phyloP scores from a whole-genome alignment of 83 land plant genomes.

The Diphasiastrum complanatum region DNA sequence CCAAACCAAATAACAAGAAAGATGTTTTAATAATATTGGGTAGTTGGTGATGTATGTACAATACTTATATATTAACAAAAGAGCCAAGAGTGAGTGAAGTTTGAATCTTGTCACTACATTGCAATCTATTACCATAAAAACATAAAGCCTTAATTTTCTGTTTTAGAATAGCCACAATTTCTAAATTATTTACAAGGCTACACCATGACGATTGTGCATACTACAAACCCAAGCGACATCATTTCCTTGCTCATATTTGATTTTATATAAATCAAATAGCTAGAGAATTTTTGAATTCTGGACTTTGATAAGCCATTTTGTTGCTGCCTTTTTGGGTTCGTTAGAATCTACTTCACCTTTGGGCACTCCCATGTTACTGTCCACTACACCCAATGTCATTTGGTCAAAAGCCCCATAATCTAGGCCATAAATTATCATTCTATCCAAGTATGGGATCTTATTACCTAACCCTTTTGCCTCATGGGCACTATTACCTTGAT shows the following conservation, averaged over 20 bases:
- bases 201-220: conserved; percentile 33
- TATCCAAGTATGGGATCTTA: conserved; percentile 53
- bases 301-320: conserved; percentile 44
- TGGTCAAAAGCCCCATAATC: too few species aligned
- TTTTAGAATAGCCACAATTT: too few species aligned
- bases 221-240: conserved; percentile 58
- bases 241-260: conserved; percentile 51
- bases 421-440: conserved; percentile 41
- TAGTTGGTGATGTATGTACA: too few species aligned
- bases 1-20: too few species aligned
- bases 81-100: too few species aligned
- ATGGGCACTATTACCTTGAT: conserved; percentile 62
- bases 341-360: too few species aligned
- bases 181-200: too few species aligned
- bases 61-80: too few species aligned
- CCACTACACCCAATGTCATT: conserved; percentile 25
- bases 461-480: conserved; percentile 55
- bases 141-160: too few species aligned
- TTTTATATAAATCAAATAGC: conserved; percentile 56
- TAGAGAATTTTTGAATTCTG: conserved; percentile 49
- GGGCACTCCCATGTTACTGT: conserved; percentile 32
- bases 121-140: too few species aligned
- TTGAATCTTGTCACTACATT: too few species aligned
- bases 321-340: conserved; percentile 66
- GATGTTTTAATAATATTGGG: too few species aligned